Evolutionary conservation across 305 asterid species (phyloP), one percentile per base, ranked within the genome.

Genomic region (Coffea humblotiana): DNA sequence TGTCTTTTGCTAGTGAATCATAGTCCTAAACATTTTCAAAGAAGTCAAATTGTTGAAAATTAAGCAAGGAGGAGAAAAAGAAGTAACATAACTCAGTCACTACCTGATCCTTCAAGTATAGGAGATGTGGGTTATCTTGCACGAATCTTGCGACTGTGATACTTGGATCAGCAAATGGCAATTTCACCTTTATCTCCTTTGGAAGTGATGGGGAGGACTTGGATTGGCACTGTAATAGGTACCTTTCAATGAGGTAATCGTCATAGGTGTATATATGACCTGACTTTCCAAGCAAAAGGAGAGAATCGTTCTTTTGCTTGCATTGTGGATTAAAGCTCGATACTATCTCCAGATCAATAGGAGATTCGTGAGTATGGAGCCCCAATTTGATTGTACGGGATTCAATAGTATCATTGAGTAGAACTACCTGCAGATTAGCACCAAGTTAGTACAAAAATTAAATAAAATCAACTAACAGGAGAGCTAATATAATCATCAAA

Each of bases 141-240:
- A 95, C 47, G 82, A 90, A 85, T 82, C 84, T 86, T 76, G 94
- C 79, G 43, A 90, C 79, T 21, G 97, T 93, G 75, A 95, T 92
- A 85, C 85, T 90, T 72, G 99, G 90, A 85, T 95, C 97, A 66
- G 90, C 92, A 82, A 90, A 90, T 23, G 98, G 97, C 47, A 93
- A 88, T 89, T 91, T 94, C 84, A 93, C 85, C 81, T 25, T 79
- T 60, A 82, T 75, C 79, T 90, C 96, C 88, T 89, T 89, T 11
- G 98, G 98, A 75, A 95, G 90, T 67, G 99, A 93, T 71, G 94
- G 95, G n/a, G 94, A 76, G 21, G 97, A 89, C 84, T 91, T 95
- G 66, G 86, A 89, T 88, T 90, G 98, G 84, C 86, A 78, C 77
- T 91, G 98, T 82, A 86, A 60, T n/a, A 95, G 85, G 88, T 90